Percentiles rank a stretch among this genome's conserved stretches.
These are phyloP conservation scores for Mimosa pudica DNA, from an alignment of 306 rosid species.

Conservation along the genomic window DNA sequence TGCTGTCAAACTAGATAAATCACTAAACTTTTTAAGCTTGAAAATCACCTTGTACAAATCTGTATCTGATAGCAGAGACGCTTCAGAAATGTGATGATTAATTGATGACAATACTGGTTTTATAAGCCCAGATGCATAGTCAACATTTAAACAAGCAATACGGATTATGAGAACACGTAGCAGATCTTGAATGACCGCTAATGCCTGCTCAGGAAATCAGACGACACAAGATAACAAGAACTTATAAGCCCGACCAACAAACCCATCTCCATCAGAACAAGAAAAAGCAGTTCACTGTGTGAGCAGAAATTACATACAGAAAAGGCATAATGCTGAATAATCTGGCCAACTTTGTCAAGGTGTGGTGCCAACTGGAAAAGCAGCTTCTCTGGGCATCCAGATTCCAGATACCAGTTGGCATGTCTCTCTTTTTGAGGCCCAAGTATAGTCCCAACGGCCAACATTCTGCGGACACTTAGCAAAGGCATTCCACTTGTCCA, in stretches of 20 bases:
- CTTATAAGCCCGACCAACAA: slow-evolving; percentile 26
- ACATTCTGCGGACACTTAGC: slow-evolving; percentile 79
- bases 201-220: slow-evolving; percentile 56
- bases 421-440: slow-evolving; percentile 81
- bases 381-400: slow-evolving; percentile 75
- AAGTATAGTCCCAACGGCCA: slow-evolving; percentile 78
- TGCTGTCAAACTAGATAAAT: slow-evolving; percentile 25
- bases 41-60: slow-evolving; percentile 72
- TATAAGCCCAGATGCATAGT: slow-evolving; percentile 63
- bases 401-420: slow-evolving; percentile 89
- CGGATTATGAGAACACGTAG: slow-evolving; percentile 82
- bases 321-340: slow-evolving; percentile 87
- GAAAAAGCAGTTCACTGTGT: slow-evolving; percentile 28
- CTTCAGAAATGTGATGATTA: slow-evolving; percentile 56
- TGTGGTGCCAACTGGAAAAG: slow-evolving; percentile 71
- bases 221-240: slow-evolving; percentile 19
- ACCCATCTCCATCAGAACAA: slow-evolving; percentile 3
- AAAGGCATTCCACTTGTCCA: slow-evolving; percentile 94
- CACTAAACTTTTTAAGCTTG: slow-evolving; percentile 10
- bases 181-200: slow-evolving; percentile 86
- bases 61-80: slow-evolving; percentile 55
- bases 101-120: slow-evolving; percentile 68
- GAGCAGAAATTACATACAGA: slow-evolving; percentile 68
- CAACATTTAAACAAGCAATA: slow-evolving; percentile 62
- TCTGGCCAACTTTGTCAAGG: slow-evolving; percentile 78